phyloP scores from a whole-genome alignment of 805 yeast genomes.

The Nadsonia fulvescens region DNA sequence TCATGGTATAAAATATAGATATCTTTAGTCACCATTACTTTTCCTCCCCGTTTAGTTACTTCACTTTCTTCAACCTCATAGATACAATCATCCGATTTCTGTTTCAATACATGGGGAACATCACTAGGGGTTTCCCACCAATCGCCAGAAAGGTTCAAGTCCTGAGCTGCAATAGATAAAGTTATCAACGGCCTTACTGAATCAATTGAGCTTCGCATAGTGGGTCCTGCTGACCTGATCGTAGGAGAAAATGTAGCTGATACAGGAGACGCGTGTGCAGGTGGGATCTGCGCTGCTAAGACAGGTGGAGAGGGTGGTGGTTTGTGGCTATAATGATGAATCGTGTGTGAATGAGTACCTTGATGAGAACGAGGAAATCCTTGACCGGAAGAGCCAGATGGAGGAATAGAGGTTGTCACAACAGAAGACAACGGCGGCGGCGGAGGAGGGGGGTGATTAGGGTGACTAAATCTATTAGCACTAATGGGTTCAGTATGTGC shows the following conservation, averaged over 20 bases:
- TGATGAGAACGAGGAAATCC: constrained; percentile 6
- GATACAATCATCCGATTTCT: constrained; percentile 30
- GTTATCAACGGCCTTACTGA: constrained; percentile 3
- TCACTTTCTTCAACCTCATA: constrained; percentile 47
- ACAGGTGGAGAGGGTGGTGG: constrained; percentile 11
- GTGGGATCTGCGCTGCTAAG: constrained; percentile 8
- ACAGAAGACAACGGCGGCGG: constrained; percentile 9
- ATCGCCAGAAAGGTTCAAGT: constrained; percentile 19
- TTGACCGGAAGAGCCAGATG: constrained; percentile 9
- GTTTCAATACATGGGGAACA: constrained; percentile 35
- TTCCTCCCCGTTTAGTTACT: constrained; percentile 39
- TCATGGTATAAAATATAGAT: constrained; percentile 59
- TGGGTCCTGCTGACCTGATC: constrained; percentile 1
- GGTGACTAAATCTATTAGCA: constrained; percentile 10
- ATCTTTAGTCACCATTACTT: constrained; percentile 34
- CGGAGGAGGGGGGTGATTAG: constrained; percentile 8
- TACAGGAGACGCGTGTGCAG: constrained; percentile 13
- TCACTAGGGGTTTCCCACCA: constrained; percentile 54
- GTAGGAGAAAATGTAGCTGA: constrained; percentile 14
- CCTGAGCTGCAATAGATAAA: constrained; percentile 12
- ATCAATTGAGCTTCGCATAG: too few relatives aligned
- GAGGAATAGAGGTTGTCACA: constrained; percentile 8
- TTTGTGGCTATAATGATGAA: too few relatives aligned
- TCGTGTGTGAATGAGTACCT: constrained; percentile 1
- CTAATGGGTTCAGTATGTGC: constrained; percentile 8